Evolutionary conservation across 306 rosid species (phyloP).

Genomic region (Nissolia schottii): DNA sequence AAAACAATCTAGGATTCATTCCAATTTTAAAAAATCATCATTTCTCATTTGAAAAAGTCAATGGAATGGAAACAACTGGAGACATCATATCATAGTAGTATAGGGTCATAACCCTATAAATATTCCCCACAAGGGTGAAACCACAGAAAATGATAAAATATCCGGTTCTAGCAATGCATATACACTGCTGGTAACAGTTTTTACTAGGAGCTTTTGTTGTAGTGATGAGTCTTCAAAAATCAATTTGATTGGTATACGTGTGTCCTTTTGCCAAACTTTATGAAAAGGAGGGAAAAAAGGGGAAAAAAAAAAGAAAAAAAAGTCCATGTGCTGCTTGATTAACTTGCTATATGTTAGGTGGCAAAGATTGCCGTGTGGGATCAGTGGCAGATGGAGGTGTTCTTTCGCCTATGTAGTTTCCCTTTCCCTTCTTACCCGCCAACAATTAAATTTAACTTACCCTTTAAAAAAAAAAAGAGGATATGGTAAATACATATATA

Average conservation of each 20-base stretch:
- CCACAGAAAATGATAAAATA: background rate
- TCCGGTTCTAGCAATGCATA: background rate
- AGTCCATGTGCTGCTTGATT: background rate
- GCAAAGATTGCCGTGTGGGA: conserved; percentile 15
- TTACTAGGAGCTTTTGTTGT: background rate
- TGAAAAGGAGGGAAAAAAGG: too few species aligned
- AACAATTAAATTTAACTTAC: background rate
- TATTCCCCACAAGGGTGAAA: background rate
- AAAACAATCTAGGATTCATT: too few species aligned
- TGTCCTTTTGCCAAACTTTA: conserved; percentile 11
- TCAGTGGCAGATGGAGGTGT: background rate
- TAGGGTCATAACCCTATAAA: background rate
- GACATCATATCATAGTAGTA: background rate
- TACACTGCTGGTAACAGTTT: background rate
- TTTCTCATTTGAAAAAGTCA: background rate
- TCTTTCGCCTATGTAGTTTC: conserved; percentile 18
- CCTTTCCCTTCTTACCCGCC: conserved; percentile 12
- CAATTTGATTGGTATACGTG: background rate
- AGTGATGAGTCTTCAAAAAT: background rate
- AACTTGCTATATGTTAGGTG: background rate
- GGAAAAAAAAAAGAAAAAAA: too few species aligned
- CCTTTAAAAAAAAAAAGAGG: background rate
- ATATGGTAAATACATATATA: background rate
- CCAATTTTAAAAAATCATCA: too few species aligned
- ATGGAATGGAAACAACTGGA: background rate